Evolutionary conservation across 148 eudicot species (phyloP).

Genomic region (Dianthus caryophyllus): DNA sequence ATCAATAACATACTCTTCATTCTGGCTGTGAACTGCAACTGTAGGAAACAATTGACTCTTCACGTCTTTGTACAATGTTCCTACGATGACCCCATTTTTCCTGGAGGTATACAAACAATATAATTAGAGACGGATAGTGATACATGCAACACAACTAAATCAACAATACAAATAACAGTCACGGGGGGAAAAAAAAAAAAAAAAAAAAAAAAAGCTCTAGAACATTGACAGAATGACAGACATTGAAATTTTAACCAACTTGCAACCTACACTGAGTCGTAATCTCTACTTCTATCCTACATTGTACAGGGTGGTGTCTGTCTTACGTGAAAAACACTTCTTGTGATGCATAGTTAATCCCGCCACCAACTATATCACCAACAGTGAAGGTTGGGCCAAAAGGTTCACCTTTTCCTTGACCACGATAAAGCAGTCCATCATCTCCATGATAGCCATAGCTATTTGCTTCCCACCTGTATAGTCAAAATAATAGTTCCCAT

Average conservation of each 20-base stretch:
- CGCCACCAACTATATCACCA: slow-evolving; percentile 89
- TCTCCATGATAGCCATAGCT: slow-evolving; percentile 98
- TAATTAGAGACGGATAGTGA: background rate
- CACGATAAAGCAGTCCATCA: slow-evolving; percentile 82
- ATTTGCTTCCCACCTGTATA: slow-evolving; percentile 83
- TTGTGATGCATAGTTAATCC: slow-evolving; percentile 79
- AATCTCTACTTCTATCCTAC: slow-evolving; percentile 19
- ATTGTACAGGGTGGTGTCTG: slow-evolving; percentile 11
- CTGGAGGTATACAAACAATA: slow-evolving; percentile 36
- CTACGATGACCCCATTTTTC: slow-evolving; percentile 70
- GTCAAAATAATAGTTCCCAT: background rate
- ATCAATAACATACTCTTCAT: slow-evolving; percentile 79
- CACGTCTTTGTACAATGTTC: slow-evolving; percentile 61
- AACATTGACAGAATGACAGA: slow-evolving; percentile 3
- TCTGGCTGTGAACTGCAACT: slow-evolving; percentile 90
- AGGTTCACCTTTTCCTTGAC: slow-evolving; percentile 75
- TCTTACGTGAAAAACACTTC: slow-evolving; percentile 95
- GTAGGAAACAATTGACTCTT: slow-evolving; percentile 87
- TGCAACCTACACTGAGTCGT: slow-evolving; percentile 15
- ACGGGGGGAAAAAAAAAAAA: background rate
- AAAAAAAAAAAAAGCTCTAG: slow-evolving; percentile 11
- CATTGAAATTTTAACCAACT: slow-evolving; percentile 12
- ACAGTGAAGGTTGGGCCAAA: slow-evolving; percentile 74
- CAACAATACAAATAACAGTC: background rate
- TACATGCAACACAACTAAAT: background rate